Evolutionary conservation across 495 filamentous ascomycete species (phyloP).

Genomic region (Baudoinia panamericana): DNA sequence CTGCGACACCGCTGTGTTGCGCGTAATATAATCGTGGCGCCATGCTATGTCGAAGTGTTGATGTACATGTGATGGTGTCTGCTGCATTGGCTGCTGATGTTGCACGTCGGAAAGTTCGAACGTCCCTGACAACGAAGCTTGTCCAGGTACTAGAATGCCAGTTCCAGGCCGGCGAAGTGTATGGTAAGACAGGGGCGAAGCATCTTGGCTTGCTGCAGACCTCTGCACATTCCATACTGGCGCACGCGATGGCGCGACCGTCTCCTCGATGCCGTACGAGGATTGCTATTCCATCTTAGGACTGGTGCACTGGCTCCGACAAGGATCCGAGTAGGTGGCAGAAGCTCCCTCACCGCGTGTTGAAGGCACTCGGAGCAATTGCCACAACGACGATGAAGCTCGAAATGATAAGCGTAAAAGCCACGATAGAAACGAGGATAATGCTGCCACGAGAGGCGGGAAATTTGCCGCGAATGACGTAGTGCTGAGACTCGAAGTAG

Average conservation of each 20-base stretch:
- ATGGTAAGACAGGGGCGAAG: not conserved
- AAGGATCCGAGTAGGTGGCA: not conserved
- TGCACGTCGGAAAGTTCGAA: too few relatives aligned
- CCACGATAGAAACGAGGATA: conserved; percentile 55
- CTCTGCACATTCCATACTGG: too few relatives aligned
- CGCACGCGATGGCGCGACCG: not conserved
- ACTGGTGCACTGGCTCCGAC: not conserved
- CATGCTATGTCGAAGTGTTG: too few relatives aligned
- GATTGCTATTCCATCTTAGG: not conserved
- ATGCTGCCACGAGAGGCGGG: conserved; percentile 83
- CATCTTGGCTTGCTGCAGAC: not conserved
- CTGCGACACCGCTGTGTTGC: too few relatives aligned
- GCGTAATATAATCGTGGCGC: too few relatives aligned
- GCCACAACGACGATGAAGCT: conserved; percentile 32
- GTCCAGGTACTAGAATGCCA: too few relatives aligned
- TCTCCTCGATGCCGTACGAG: not conserved
- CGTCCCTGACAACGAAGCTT: too few relatives aligned
- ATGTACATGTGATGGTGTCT: too few relatives aligned
- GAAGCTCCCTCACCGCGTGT: conserved; percentile 14
- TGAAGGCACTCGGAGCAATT: conserved; percentile 28
- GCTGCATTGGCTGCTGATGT: too few relatives aligned
- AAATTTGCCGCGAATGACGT: conserved; percentile 88
- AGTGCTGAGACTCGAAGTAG: conserved; percentile 60
- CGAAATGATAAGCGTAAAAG: conserved; percentile 29
- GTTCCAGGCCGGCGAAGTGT: too few relatives aligned